phyloP scores from a whole-genome alignment of 2,329 filamentous ascomycete genomes.

The Monosporascus cannonballus region DNA sequence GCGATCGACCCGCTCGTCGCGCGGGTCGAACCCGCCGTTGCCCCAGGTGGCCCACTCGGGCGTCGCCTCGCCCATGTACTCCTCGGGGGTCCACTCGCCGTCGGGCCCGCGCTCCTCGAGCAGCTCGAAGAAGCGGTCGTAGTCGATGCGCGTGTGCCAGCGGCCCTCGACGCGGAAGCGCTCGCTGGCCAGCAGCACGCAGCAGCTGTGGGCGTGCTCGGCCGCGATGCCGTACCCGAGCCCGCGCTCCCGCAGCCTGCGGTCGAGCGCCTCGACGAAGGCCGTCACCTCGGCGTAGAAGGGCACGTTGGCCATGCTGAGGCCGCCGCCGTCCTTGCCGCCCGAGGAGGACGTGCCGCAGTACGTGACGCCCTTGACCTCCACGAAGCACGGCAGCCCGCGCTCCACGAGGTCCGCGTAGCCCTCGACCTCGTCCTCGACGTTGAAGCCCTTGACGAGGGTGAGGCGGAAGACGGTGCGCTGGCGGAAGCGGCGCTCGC shows the following conservation, averaged over 20 bases:
- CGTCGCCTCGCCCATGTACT: slow-evolving; percentile 80
- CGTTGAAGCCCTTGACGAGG: slow-evolving; percentile 95
- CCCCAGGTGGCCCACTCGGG: slow-evolving; percentile 96
- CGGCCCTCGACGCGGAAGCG: slow-evolving; percentile 70
- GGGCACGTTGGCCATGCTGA: slow-evolving; percentile 96
- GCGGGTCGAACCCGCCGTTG: slow-evolving; percentile 87
- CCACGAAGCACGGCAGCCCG: slow-evolving; percentile 84
- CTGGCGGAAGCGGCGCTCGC: slow-evolving; percentile 75
- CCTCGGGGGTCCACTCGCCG: slow-evolving; percentile 74
- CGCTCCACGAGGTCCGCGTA: slow-evolving; percentile 86
- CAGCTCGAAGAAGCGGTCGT: slow-evolving; percentile 79
- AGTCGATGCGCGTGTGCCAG: slow-evolving; percentile 92
- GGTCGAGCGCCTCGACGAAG: slow-evolving; percentile 72
- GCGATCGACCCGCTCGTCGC: slow-evolving; percentile 78
- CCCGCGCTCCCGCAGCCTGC: slow-evolving; percentile 61
- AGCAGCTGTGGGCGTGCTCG: slow-evolving; percentile 93
- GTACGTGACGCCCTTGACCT: slow-evolving; percentile 95
- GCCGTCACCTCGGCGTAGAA: slow-evolving; percentile 87
- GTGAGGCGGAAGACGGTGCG: slow-evolving; percentile 93
- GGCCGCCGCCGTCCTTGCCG: slow-evolving; percentile 72
- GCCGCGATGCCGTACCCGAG: slow-evolving; percentile 86
- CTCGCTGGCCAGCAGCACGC: slow-evolving; percentile 76
- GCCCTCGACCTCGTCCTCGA: slow-evolving; percentile 85
- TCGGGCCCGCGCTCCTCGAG: slow-evolving; percentile 62
- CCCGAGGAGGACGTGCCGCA: slow-evolving; percentile 85